Percentiles rank a stretch among this genome's conserved stretches.
Conservation (phyloP, 2,329 filamentous ascomycete species). For the Fusarium veterinarium region DNA sequence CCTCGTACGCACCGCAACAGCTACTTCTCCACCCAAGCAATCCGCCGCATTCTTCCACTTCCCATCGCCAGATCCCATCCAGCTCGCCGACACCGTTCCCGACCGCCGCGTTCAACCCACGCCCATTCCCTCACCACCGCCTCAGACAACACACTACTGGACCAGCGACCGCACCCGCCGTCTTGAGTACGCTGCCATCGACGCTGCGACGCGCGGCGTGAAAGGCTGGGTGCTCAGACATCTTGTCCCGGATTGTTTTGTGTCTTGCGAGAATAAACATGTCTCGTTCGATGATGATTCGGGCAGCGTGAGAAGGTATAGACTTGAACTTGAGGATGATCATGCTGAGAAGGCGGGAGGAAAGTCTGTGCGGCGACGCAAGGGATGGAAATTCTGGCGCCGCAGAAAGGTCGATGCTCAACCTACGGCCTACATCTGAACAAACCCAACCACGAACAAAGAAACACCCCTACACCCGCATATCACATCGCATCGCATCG, state of each 20-base stretch:
- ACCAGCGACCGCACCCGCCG: conserved; percentile 71
- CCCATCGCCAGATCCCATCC: conserved; percentile 56
- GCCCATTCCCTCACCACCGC: conserved; percentile 57
- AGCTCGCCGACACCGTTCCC: conserved; percentile 41
- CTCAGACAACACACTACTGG: conserved; percentile 74
- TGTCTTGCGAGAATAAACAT: conserved; percentile 61
- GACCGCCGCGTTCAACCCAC: conserved; percentile 33
- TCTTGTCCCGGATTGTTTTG: conserved; percentile 70
- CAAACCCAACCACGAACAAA: neutral
- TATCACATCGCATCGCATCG: conserved; percentile 46
- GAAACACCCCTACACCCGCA: neutral
- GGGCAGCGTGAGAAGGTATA: conserved; percentile 72
- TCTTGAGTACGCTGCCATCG: conserved; percentile 74
- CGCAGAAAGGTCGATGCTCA: conserved; percentile 42
- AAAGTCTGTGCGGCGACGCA: conserved; percentile 34
- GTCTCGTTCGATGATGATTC: conserved; percentile 70
- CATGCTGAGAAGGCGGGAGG: conserved; percentile 41
- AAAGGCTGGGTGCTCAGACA: conserved; percentile 69
- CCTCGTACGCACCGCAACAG: conserved; percentile 50
- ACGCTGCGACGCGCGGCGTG: conserved; percentile 69
- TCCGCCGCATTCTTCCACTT: conserved; percentile 62
- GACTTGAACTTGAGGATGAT: conserved; percentile 66
- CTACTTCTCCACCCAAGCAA: conserved; percentile 32
- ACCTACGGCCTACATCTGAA: conserved; percentile 23
- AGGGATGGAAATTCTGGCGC: conserved; percentile 47